Conservation (phyloP, 805 yeast genomes). For the Candida ficus region DNA sequence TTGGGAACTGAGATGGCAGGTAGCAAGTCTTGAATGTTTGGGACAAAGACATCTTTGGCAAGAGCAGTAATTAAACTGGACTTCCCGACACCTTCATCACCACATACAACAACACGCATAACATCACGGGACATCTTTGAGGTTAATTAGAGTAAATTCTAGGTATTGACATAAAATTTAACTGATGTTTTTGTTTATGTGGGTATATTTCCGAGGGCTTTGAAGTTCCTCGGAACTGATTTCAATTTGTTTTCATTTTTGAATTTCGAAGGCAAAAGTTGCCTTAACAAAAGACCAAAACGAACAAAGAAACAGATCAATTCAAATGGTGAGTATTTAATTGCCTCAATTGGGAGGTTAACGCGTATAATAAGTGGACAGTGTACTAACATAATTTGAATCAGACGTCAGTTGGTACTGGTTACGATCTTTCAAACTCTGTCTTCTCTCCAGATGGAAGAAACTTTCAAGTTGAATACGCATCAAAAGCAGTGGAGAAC, state of each 20-base stretch:
- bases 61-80: conserved; percentile 74
- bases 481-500: conserved; percentile 94
- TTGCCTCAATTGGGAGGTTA: not conserved
- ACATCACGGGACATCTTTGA: conserved; percentile 39
- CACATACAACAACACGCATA: conserved; percentile 84
- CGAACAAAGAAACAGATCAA: not conserved
- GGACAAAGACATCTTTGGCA: conserved; percentile 75
- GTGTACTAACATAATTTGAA: not conserved
- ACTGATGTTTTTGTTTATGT: too few relatives aligned
- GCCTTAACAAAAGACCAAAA: not conserved
- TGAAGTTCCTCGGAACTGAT: conserved; percentile 1
- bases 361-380: not conserved
- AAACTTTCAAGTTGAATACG: conserved; percentile 97
- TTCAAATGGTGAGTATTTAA: conserved; percentile 3
- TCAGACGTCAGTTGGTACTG: conserved; percentile 94
- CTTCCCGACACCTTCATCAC: conserved; percentile 88
- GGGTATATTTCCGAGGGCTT: too few relatives aligned
- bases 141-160: too few relatives aligned
- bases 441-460: conserved; percentile 88
- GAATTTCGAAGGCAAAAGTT: conserved; percentile 2
- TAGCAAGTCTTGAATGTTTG: conserved; percentile 69
- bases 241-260: not conserved
- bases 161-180: too few relatives aligned
- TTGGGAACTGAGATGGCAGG: conserved; percentile 84
- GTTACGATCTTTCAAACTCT: conserved; percentile 96